These are phyloP conservation scores for Venturia effusa DNA, from an alignment of 2,329 filamentous ascomycete species.

Conservation along the genomic window DNA sequence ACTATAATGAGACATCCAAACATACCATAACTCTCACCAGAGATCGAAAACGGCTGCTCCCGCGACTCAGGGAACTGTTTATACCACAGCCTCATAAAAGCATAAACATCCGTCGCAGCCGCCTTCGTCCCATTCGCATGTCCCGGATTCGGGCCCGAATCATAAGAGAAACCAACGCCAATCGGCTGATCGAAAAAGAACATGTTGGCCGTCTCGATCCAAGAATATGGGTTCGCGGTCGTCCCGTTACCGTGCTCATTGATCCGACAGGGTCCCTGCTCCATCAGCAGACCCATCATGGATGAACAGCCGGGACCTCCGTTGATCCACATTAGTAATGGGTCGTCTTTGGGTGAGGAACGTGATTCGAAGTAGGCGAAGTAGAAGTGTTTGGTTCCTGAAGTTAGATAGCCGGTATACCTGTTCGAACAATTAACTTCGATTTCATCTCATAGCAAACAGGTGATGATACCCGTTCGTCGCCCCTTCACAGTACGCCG, in stretches of 20 bases:
- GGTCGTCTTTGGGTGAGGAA: slow-evolving; percentile 24
- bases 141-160: slow-evolving; percentile 24
- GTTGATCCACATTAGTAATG: slow-evolving; percentile 32
- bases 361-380: slow-evolving; percentile 36
- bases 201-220: slow-evolving; percentile 47
- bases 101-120: slow-evolving; percentile 37
- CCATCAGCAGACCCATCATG: slow-evolving; percentile 34
- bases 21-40: slow-evolving; percentile 40
- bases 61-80: slow-evolving; percentile 34
- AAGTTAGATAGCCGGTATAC: slow-evolving; percentile 27
- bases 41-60: slow-evolving; percentile 33
- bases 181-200: slow-evolving; percentile 38
- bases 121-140: slow-evolving; percentile 29
- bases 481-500: neutral
- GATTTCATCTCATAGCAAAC: neutral
- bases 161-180: slow-evolving; percentile 28
- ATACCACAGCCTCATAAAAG: slow-evolving; percentile 38
- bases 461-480: neutral
- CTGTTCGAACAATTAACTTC: slow-evolving; percentile 14
- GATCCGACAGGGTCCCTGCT: slow-evolving; percentile 45
- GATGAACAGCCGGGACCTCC: slow-evolving; percentile 47
- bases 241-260: slow-evolving; percentile 41
- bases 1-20: slow-evolving; percentile 11
- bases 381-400: slow-evolving; percentile 33
- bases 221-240: slow-evolving; percentile 45